Percentiles rank a stretch among this genome's conserved stretches.
Evolutionary conservation across 2,329 filamentous ascomycete species (phyloP).

Genomic region (Fusarium sp.): DNA sequence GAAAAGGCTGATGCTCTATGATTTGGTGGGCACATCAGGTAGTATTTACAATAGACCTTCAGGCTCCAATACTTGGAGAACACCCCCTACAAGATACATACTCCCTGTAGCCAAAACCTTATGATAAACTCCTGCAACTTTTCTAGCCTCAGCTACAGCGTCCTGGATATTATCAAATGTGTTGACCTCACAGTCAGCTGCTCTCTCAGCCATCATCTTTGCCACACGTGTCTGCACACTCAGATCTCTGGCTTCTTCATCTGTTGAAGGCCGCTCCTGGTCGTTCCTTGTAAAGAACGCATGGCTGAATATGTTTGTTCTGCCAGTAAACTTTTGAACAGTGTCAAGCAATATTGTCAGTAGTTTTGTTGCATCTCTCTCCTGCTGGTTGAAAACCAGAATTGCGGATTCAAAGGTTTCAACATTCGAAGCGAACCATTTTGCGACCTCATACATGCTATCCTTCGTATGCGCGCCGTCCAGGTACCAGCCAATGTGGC

Average conservation of each 20-base stretch:
- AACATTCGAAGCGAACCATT: conserved; percentile 75
- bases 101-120: conserved; percentile 83
- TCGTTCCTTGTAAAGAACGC: conserved; percentile 86
- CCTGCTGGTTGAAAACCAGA: conserved; percentile 93
- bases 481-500: conserved; percentile 75
- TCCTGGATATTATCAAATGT: conserved; percentile 77
- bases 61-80: conserved; percentile 75
- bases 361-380: conserved; percentile 75
- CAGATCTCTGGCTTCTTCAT: conserved; percentile 54
- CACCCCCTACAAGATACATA: conserved; percentile 82
- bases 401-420: conserved; percentile 51
- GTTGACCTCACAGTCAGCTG: conserved; percentile 55
- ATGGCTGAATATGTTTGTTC: conserved; percentile 66
- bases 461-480: conserved; percentile 91
- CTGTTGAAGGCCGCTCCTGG: conserved; percentile 22
- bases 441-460: conserved; percentile 78
- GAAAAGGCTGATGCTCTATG: conserved; percentile 57
- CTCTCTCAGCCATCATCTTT: conserved; percentile 65
- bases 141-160: conserved; percentile 67
- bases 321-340: conserved; percentile 53
- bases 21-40: conserved; percentile 5
- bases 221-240: conserved; percentile 75
- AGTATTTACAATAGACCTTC: conserved; percentile 47
- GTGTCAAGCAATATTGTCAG: conserved; percentile 70
- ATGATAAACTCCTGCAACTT: conserved; percentile 53